Percentiles rank a stretch among this genome's conserved stretches.
Evolutionary conservation across 148 eudicot genomes (phyloP).

Genomic region (Heliosperma pusillum): DNA sequence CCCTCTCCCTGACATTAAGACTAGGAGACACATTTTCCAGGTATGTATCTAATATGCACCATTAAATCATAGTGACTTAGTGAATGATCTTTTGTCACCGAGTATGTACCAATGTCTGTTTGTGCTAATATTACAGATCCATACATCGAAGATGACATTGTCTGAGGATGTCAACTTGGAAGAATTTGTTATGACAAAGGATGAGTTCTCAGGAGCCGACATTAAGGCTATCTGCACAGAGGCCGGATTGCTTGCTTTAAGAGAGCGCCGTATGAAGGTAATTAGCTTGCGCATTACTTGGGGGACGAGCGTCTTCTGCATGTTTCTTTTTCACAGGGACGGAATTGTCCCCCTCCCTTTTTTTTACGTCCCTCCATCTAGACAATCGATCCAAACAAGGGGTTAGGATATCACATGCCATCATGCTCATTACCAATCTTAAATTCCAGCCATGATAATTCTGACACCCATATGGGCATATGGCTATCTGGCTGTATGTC

Average conservation of each 20-base stretch:
- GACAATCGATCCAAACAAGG: too few relatives aligned
- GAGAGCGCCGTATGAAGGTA: constrained; percentile 95
- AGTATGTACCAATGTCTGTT: background rate
- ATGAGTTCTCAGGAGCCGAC: constrained; percentile 94
- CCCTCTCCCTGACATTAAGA: constrained; percentile 83
- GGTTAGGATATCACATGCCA: too few relatives aligned
- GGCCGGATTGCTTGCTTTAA: constrained; percentile 83
- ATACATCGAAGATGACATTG: constrained; percentile 89
- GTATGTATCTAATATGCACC: constrained; percentile 20
- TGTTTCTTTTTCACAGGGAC: too few relatives aligned
- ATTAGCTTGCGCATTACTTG: background rate
- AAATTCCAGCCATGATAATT: too few relatives aligned
- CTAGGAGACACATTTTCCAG: constrained; percentile 79
- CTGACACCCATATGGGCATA: too few relatives aligned
- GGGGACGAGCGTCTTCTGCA: too few relatives aligned
- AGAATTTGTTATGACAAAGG: constrained; percentile 95
- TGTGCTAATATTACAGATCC: constrained; percentile 39
- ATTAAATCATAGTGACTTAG: background rate
- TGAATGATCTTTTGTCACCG: too few relatives aligned
- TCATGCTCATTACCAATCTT: too few relatives aligned
- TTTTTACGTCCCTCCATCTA: background rate
- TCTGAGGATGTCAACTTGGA: constrained; percentile 85
- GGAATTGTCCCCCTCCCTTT: background rate
- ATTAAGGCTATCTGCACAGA: constrained; percentile 93
- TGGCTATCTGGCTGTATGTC: too few relatives aligned